phyloP scores from a whole-genome alignment of 164 flowering plant genomes.

The Piper longum region DNA sequence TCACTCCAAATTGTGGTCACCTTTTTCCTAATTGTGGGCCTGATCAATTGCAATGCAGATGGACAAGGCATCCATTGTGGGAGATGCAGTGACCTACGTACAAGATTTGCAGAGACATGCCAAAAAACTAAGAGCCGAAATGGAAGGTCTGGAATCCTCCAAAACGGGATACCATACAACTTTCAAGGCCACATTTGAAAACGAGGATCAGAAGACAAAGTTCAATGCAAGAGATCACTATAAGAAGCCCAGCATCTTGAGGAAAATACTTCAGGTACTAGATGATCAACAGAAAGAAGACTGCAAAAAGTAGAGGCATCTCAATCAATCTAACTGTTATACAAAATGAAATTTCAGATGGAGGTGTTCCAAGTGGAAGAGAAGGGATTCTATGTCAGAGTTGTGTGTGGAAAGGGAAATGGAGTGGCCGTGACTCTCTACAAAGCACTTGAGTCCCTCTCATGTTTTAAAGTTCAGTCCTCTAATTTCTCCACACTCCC shows the following conservation, averaged over 20 bases:
- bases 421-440: slow-evolving; percentile 47
- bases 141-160: slow-evolving; percentile 49
- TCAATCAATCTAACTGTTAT: not conserved
- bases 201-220: slow-evolving; percentile 2
- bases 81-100: slow-evolving; percentile 62
- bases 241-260: slow-evolving; percentile 3
- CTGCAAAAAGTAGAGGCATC: slow-evolving; percentile 5
- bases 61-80: slow-evolving; percentile 92
- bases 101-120: slow-evolving; percentile 60
- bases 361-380: slow-evolving; percentile 61
- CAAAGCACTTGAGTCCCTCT: slow-evolving; percentile 61
- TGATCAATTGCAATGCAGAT: slow-evolving; percentile 30
- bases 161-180: slow-evolving; percentile 5
- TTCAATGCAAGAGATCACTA: slow-evolving; percentile 12
- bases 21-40: too few species aligned
- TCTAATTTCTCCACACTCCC: slow-evolving; percentile 35
- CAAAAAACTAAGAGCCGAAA: slow-evolving; percentile 50
- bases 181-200: slow-evolving; percentile 2
- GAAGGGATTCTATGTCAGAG: slow-evolving; percentile 47
- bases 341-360: slow-evolving; percentile 27
- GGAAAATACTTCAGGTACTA: slow-evolving; percentile 34
- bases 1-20: too few species aligned
- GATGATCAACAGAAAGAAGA: not conserved
- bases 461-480: slow-evolving; percentile 30
- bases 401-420: slow-evolving; percentile 40